phyloP scores from a whole-genome alignment of 495 filamentous ascomycete species.

The Chaetomium fimeti region DNA sequence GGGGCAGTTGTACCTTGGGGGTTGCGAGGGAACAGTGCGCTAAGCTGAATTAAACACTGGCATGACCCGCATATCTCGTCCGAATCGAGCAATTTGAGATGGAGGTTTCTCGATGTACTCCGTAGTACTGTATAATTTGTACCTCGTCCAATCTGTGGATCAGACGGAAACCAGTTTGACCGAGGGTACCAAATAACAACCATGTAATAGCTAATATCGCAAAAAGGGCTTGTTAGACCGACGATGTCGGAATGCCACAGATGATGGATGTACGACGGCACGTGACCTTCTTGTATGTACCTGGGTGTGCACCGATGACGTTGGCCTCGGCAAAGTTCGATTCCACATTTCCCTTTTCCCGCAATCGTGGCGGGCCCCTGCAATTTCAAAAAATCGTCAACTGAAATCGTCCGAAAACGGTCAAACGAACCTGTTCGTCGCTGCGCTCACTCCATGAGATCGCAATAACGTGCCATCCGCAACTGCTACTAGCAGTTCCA shows the following conservation, averaged over 20 bases:
- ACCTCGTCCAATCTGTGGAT: no score
- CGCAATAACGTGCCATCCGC: neutral
- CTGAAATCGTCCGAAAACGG: constrained; percentile 17
- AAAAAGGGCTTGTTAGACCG: neutral
- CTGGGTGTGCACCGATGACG: constrained; percentile 18
- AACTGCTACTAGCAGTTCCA: neutral
- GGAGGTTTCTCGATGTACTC: no score
- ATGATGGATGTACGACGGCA: neutral
- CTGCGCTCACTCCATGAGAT: constrained; percentile 8
- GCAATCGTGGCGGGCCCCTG: constrained; percentile 10
- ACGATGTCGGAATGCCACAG: no score
- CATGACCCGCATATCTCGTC: neutral
- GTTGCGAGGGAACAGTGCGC: constrained; percentile 7
- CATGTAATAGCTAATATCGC: no score
- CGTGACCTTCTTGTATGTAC: neutral
- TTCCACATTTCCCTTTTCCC: constrained; percentile 9
- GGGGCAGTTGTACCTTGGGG: constrained; percentile 7
- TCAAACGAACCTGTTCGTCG: neutral
- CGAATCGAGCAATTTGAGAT: no score
- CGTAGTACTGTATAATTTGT: no score
- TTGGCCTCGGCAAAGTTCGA: constrained; percentile 24
- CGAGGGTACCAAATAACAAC: neutral
- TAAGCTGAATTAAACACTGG: neutral
- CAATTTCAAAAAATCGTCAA: constrained; percentile 17
- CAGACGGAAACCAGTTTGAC: no score